Percentiles rank a stretch among this genome's conserved stretches.
phyloP scores from a whole-genome alignment of 257 asterid genomes.

The Echium plantagineum region DNA sequence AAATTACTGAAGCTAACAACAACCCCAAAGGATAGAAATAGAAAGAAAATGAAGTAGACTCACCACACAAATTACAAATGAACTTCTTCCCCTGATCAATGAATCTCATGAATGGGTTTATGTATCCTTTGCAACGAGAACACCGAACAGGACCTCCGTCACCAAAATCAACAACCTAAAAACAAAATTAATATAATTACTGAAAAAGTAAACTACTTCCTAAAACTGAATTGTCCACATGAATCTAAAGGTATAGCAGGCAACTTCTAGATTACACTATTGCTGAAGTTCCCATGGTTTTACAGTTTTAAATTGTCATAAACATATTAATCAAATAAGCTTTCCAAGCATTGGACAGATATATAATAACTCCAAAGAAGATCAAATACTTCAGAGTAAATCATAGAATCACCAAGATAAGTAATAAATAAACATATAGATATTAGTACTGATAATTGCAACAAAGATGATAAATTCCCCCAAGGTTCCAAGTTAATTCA shows the following conservation, averaged over 20 bases:
- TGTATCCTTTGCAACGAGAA: conserved; percentile 97
- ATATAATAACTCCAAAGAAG: too few relatives aligned
- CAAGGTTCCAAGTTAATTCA: too few relatives aligned
- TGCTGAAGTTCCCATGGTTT: too few relatives aligned
- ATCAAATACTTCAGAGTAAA: too few relatives aligned
- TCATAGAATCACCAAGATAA: too few relatives aligned
- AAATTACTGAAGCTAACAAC: too few relatives aligned
- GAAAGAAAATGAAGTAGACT: conserved; percentile 17
- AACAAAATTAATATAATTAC: not conserved
- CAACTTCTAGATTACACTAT: not conserved
- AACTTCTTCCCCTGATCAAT: conserved; percentile 92
- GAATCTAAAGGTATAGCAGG: not conserved
- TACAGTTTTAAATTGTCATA: too few relatives aligned
- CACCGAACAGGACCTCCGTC: conserved; percentile 99
- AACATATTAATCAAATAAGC: too few relatives aligned
- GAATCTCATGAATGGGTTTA: conserved; percentile 93
- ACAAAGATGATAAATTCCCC: too few relatives aligned
- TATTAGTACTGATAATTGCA: too few relatives aligned
- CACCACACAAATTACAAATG: conserved; percentile 96
- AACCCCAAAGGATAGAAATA: not conserved
- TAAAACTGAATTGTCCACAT: not conserved
- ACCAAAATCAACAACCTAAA: conserved; percentile 93
- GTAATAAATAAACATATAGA: too few relatives aligned
- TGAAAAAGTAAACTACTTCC: not conserved
- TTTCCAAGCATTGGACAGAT: too few relatives aligned